phyloP scores from a whole-genome alignment of 1,284 basidiomycete species.

The Thecaphora thlaspeos region DNA sequence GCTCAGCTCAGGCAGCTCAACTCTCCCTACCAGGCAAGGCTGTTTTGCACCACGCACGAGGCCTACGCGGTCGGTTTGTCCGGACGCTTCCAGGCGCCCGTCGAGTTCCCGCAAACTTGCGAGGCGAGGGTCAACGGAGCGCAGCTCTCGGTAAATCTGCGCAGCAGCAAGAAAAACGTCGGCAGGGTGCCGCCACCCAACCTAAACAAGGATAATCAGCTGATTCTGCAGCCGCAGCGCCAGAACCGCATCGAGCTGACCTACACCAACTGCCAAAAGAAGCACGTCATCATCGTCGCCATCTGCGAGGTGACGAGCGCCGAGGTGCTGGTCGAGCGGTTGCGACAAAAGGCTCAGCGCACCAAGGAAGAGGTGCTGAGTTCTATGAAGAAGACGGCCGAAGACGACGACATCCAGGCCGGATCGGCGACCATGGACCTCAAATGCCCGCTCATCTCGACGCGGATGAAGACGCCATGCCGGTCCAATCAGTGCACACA shows the following conservation, averaged over 20 bases:
- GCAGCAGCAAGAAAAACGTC: constrained; percentile 49
- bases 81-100: constrained; percentile 21
- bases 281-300: constrained; percentile 36
- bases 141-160: constrained; percentile 36
- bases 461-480: constrained; percentile 79
- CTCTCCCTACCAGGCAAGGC: constrained; percentile 26
- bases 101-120: constrained; percentile 51
- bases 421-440: constrained; percentile 50
- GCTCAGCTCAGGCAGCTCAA: constrained; percentile 19
- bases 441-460: constrained; percentile 71
- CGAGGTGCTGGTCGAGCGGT: constrained; percentile 34
- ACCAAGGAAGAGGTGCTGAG: constrained; percentile 45
- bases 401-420: constrained; percentile 53
- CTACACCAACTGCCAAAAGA: constrained; percentile 42
- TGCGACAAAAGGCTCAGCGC: constrained; percentile 31
- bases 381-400: constrained; percentile 39
- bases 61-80: constrained; percentile 37
- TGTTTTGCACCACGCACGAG: constrained; percentile 47
- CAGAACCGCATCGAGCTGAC: constrained; percentile 47
- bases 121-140: constrained; percentile 46
- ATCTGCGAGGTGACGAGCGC: constrained; percentile 38
- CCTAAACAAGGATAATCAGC: constrained; percentile 44
- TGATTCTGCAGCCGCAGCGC: constrained; percentile 12
- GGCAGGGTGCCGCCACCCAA: constrained; percentile 52
- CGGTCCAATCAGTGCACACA: constrained; percentile 84